Evolutionary conservation across 768 basidiomycete genomes (phyloP), one percentile per base, ranked within the genome.

Genomic region (Tulasnella sp.): DNA sequence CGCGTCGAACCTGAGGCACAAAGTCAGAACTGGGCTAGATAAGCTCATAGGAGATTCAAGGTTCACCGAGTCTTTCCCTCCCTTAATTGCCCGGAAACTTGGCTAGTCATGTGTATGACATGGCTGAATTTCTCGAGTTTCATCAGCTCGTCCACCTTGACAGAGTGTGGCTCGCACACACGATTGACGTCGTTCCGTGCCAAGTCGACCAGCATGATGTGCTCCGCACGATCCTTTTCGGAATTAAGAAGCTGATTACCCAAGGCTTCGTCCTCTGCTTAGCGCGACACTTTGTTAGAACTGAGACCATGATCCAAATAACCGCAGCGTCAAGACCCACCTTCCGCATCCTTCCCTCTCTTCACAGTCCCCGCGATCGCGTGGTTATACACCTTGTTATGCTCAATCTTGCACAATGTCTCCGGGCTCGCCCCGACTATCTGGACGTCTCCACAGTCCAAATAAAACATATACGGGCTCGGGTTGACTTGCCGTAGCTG

Each of bases 401-500:
- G 79, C 70, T 90, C 84, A 22, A 99, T 92, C 70, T 93, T 97
- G 74, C 96, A 97, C 3, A 99, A 75, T 3, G 93, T 97, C 72
- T 99, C 96, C 0, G 96, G 96, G 65, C 91, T 94, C 1, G 96
- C 96, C 10, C 96, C 96, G n/a, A 98, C 92, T 34, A 99, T 77
- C 70, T 97, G 92, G 10, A 94, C 68, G 57, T 90, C 90, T 4
- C 89, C 88, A 65, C 92, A 94, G 66, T 98, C 89, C 65, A 99
- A 70, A 69, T 92, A 99, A 73, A 93, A 99, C 93, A 96, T 97
- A 72, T 99, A 98, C 15, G 96, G 96, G 56, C 91, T 94, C 1
- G 96, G 96, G 66, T 99, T 99, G 62, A 97, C 80, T 66, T 93
- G 85, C 46, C 96, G 84, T 46, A 99, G 77, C 55, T 90, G 87